A percentile compares a stretch with the other conserved stretches of the same genome.
These are phyloP conservation scores for Fusarium nematophilum DNA, from an alignment of 2,329 filamentous ascomycete species.

Conservation along the genomic window DNA sequence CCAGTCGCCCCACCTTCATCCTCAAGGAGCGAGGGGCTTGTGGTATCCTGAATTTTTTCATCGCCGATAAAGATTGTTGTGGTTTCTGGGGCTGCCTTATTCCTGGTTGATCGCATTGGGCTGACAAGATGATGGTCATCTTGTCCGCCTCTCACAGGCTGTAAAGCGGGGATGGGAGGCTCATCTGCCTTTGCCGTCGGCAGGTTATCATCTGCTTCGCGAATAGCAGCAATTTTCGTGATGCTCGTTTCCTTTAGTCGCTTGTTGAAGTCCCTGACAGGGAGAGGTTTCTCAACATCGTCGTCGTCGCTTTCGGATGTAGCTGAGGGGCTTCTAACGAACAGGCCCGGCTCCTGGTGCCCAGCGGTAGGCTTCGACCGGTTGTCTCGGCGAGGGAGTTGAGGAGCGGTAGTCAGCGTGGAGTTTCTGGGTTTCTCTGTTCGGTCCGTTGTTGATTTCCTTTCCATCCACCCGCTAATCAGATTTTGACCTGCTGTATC, in stretches of 20 bases:
- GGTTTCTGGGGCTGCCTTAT: slow-evolving; percentile 10
- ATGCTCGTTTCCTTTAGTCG: slow-evolving; percentile 43
- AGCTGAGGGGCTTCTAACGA: slow-evolving; percentile 18
- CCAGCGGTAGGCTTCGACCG: neutral
- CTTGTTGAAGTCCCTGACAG: slow-evolving; percentile 51
- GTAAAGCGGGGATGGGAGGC: slow-evolving; percentile 31
- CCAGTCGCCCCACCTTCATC: neutral
- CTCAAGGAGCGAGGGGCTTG: slow-evolving; percentile 3
- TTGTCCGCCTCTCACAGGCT: slow-evolving; percentile 19
- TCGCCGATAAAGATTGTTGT: slow-evolving; percentile 39
- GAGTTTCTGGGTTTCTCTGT: neutral
- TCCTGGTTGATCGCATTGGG: slow-evolving; percentile 8
- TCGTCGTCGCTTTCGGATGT: slow-evolving; percentile 32
- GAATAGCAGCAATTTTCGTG: neutral
- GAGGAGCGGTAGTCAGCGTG: neutral
- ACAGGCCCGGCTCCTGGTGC: slow-evolving; percentile 26
- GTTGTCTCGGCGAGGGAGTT: neutral
- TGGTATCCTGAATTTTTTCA: slow-evolving; percentile 14
- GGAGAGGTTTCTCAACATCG: slow-evolving; percentile 37
- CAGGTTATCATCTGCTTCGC: neutral
- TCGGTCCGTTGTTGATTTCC: slow-evolving; percentile 5
- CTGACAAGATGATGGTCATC: neutral
- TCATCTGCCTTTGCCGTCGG: slow-evolving; percentile 13
- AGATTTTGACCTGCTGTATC: slow-evolving; percentile 47
- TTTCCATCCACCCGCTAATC: slow-evolving; percentile 57